Evolutionary conservation across 1,284 basidiomycete species (phyloP).

Genomic region (Gomphus sp.): DNA sequence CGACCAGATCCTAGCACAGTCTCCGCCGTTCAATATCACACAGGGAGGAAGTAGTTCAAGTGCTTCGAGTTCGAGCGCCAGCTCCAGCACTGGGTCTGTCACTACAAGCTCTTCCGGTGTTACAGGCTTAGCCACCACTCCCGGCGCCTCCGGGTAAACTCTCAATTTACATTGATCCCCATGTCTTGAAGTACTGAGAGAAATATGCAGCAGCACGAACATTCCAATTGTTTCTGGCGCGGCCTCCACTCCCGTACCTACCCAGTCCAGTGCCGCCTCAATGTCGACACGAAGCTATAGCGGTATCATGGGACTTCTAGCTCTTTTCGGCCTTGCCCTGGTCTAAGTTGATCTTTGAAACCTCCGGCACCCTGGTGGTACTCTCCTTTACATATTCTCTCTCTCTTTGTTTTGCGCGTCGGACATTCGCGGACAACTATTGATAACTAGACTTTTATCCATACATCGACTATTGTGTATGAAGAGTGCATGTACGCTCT

Average conservation of each 20-base stretch:
- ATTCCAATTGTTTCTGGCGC: background rate
- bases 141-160: background rate
- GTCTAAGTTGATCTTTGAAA: background rate
- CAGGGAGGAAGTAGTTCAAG: background rate
- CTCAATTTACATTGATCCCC: background rate
- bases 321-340: background rate
- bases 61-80: background rate
- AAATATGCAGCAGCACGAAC: background rate
- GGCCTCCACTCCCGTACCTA: background rate
- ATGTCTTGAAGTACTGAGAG: background rate
- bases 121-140: background rate
- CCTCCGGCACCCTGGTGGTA: background rate
- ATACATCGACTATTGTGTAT: too few species aligned
- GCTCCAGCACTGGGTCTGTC: background rate
- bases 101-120: background rate
- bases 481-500: too few species aligned
- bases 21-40: conserved; percentile 25
- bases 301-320: background rate
- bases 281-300: background rate
- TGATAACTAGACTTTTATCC: too few species aligned
- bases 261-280: background rate
- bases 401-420: background rate
- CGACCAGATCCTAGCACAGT: conserved; percentile 24
- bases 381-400: background rate
- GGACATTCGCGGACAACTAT: background rate